These are phyloP conservation scores for Crithidia brevicula DNA, from an alignment of 208 protist genomes.

Conservation along the genomic window DNA sequence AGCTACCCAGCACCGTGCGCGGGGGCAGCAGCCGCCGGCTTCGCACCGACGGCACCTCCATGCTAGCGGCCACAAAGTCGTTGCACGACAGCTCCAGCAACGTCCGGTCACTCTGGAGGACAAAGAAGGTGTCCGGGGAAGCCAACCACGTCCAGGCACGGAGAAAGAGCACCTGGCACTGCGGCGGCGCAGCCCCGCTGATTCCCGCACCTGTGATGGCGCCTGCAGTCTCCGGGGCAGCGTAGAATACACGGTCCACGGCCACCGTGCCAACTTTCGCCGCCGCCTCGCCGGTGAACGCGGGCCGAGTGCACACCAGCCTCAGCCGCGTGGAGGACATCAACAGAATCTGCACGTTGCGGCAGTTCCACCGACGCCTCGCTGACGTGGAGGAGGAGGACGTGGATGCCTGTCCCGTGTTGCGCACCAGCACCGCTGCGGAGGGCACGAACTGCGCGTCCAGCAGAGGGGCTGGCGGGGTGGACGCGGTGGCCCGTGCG, in stretches of 20 bases:
- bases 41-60: constrained; percentile 41
- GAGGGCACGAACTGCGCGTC: constrained; percentile 38
- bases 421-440: constrained; percentile 18
- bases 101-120: constrained; percentile 39
- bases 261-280: constrained; percentile 2
- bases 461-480: constrained; percentile 13
- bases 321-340: constrained; percentile 27
- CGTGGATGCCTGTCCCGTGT: background rate
- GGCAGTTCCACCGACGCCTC: constrained; percentile 1
- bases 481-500: background rate
- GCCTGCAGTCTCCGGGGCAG: constrained; percentile 5
- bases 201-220: background rate
- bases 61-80: constrained; percentile 34
- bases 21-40: constrained; percentile 29
- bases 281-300: background rate
- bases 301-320: constrained; percentile 21
- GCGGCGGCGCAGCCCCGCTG: background rate
- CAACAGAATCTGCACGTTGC: constrained; percentile 35
- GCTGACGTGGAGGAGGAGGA: background rate
- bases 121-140: constrained; percentile 40
- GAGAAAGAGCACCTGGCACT: constrained; percentile 24
- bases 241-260: constrained; percentile 34
- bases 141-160: constrained; percentile 48
- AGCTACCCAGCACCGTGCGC: constrained; percentile 7
- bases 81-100: constrained; percentile 42